Evolutionary conservation across 2,329 filamentous ascomycete genomes (phyloP).

Genomic region (Colletotrichum tamarilloi): DNA sequence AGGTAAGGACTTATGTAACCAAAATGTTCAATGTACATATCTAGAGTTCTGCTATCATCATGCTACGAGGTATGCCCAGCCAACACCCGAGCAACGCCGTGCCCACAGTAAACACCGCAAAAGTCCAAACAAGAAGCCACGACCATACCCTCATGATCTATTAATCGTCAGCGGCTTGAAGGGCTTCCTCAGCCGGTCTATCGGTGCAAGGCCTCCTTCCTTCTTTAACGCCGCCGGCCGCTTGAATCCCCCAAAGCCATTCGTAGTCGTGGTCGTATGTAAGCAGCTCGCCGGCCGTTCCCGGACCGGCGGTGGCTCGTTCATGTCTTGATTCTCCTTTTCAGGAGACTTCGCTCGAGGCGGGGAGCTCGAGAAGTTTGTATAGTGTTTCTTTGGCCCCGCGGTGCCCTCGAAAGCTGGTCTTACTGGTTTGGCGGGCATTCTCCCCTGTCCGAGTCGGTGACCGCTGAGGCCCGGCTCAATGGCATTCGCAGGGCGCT

Average conservation of each 20-base stretch:
- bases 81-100: background rate
- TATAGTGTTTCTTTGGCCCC: constrained; percentile 58
- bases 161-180: constrained; percentile 69
- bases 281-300: constrained; percentile 56
- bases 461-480: constrained; percentile 49
- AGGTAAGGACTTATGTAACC: background rate
- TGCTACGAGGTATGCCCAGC: background rate
- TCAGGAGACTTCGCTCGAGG: constrained; percentile 40
- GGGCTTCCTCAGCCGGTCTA: constrained; percentile 64
- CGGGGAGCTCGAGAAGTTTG: constrained; percentile 70
- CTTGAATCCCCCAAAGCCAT: constrained; percentile 50
- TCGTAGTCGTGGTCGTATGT: constrained; percentile 62
- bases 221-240: constrained; percentile 54
- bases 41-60: background rate
- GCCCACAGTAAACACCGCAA: background rate
- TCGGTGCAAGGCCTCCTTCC: constrained; percentile 56
- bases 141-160: constrained; percentile 39
- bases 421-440: constrained; percentile 48
- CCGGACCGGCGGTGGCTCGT: constrained; percentile 46
- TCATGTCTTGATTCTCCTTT: constrained; percentile 41
- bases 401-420: constrained; percentile 39
- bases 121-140: background rate
- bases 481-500: constrained; percentile 39
- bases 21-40: background rate
- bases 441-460: constrained; percentile 52